phyloP scores from a whole-genome alignment of 2,329 filamentous ascomycete species.

The Fusarium citri region DNA sequence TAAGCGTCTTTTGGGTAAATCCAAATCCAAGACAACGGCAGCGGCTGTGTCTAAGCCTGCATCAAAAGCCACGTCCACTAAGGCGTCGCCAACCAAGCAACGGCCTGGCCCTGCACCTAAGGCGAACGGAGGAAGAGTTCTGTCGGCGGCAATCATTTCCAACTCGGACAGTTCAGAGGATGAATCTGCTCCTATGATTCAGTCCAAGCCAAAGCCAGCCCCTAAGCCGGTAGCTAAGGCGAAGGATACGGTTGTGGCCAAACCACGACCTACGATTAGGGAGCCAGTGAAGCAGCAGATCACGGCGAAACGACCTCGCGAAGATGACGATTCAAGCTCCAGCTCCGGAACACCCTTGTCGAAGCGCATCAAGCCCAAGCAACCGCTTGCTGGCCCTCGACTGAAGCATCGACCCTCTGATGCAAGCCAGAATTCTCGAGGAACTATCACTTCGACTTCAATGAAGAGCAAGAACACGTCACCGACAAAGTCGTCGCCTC shows the following conservation, averaged over 20 bases:
- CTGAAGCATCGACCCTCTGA: conserved; percentile 63
- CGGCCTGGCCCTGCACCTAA: conserved; percentile 47
- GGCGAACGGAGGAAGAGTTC: conserved; percentile 57
- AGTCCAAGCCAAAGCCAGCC: conserved; percentile 47
- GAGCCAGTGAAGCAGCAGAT: conserved; percentile 52
- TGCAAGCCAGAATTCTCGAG: conserved; percentile 60
- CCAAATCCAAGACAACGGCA: conserved; percentile 52
- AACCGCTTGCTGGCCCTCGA: conserved; percentile 49
- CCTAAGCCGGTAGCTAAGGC: conserved; percentile 41
- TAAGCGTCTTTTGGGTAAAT: conserved; percentile 62
- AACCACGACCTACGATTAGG: conserved; percentile 44
- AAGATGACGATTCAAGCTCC: conserved; percentile 66
- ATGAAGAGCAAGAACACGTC: conserved; percentile 66
- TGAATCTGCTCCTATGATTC: conserved; percentile 55
- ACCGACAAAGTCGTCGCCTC: conserved; percentile 71
- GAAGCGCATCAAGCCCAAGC: conserved; percentile 67
- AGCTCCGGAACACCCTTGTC: conserved; percentile 69
- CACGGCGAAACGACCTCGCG: conserved; percentile 63
- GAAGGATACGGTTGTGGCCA: conserved; percentile 51
- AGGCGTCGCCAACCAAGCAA: conserved; percentile 57
- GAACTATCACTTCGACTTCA: conserved; percentile 53
- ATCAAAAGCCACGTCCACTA: conserved; percentile 54
- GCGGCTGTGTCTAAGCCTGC: conserved; percentile 51
- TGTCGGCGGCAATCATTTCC: conserved; percentile 67
- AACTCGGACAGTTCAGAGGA: conserved; percentile 68